Base-by-base conservation (phyloP, 2,329 filamentous ascomycete species). In the Phialophora macrospora region DNA sequence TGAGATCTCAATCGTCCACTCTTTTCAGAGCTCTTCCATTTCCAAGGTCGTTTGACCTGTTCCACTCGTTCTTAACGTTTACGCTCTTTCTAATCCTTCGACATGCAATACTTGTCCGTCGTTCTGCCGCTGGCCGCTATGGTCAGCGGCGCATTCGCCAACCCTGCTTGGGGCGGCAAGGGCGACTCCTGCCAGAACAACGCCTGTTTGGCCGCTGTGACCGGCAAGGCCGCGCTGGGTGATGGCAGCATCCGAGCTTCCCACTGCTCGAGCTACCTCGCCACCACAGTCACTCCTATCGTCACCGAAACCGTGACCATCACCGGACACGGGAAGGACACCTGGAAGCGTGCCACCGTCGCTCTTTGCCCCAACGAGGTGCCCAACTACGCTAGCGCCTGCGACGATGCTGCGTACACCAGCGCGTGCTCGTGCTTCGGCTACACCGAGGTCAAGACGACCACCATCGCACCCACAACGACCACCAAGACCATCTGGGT, bases 1-100 rank as follows among this genome's bases (percentile, higher is more conserved):
- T 72, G 70, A 71, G 6, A 57, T 72, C 68, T 71, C 70, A 72
- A 69, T 72, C 70, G 62, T 70, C 70, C 70, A 71, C 65, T 72
- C 70, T 65, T 70, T 67, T 72, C 60, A 61, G 67, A 70, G 63
- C 66, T 62, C 61, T 60, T 48, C 61, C 28, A 52, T 60, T 63
- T 64, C 64, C 62, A 51, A 69, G 68, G 70, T 70, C 68, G 5
- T 30, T 65, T 67, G 64, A 70, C 69, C 69, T 68, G 62, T 70
- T 66, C 62, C 70, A 68, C 52, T 72, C 70, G 55, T 72, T 72
- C 63, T 34, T n/a, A 58, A 67, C 58, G 58, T 26, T 55, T 41
- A 41, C 46, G 30, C 7, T 41, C 58, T 17, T 60, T 48, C 26
- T 51, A 38, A 38, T 52, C n/a, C 44, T 59, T 28, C 56, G 70